These are phyloP conservation scores for Aspergillus vadensis DNA, from an alignment of 2,329 filamentous ascomycete species.

Conservation along the genomic window DNA sequence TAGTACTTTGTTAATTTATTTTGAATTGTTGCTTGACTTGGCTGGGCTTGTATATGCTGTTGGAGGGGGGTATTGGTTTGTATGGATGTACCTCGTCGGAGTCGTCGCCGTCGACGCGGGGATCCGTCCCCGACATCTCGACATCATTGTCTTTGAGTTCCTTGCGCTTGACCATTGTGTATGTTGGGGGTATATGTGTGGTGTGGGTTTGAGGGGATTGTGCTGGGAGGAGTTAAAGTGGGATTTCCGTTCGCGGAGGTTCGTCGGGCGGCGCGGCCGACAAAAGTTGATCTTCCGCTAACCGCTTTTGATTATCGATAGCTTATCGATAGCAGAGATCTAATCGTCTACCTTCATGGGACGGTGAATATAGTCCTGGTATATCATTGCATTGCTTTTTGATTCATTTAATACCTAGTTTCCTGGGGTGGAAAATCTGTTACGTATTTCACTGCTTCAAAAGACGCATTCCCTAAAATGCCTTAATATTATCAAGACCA, in stretches of 20 bases:
- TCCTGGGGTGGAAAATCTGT: too few relatives aligned
- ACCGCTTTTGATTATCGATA: slow-evolving; percentile 9
- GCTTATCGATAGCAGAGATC: neutral
- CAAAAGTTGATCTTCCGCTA: slow-evolving; percentile 8
- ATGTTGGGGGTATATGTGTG: slow-evolving; percentile 16
- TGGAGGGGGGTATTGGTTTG: neutral
- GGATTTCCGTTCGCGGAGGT: slow-evolving; percentile 1
- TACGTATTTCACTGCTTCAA: too few relatives aligned
- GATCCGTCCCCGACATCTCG: slow-evolving; percentile 46
- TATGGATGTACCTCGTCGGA: slow-evolving; percentile 42
- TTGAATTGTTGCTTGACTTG: neutral
- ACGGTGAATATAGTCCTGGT: too few relatives aligned
- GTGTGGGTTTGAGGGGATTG: neutral
- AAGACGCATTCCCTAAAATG: too few relatives aligned
- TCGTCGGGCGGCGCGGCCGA: neutral
- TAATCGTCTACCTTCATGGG: too few relatives aligned
- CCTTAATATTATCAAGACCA: accelerated
- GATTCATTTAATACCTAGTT: too few relatives aligned
- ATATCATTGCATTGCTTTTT: too few relatives aligned
- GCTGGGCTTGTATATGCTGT: neutral
- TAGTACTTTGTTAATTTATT: slow-evolving; percentile 8
- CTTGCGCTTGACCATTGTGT: slow-evolving; percentile 56
- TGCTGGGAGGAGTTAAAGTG: neutral
- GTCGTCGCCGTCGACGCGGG: slow-evolving; percentile 40
- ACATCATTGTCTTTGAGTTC: slow-evolving; percentile 50